A percentile compares a stretch with the other conserved stretches of the same genome.
Evolutionary conservation across 1,284 basidiomycete genomes (phyloP).

Genomic region (Trichosporon faecale): DNA sequence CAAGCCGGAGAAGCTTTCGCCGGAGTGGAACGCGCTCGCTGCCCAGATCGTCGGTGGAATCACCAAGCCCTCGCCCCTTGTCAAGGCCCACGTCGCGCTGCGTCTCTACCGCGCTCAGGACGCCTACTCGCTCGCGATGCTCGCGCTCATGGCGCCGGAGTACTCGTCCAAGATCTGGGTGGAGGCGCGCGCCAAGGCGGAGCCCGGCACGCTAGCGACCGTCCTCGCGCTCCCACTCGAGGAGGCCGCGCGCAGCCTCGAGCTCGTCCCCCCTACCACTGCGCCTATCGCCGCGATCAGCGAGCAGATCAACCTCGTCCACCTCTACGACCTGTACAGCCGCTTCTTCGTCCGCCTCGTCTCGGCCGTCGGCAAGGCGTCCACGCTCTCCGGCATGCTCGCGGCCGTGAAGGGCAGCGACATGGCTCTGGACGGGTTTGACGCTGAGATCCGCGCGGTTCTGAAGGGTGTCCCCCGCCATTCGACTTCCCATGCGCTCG

Average conservation of each 20-base stretch:
- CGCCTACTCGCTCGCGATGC: slow-evolving; percentile 41
- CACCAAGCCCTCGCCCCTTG: slow-evolving; percentile 19
- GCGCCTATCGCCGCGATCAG: slow-evolving; percentile 46
- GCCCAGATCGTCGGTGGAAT: slow-evolving; percentile 36
- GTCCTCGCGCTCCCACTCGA: slow-evolving; percentile 42
- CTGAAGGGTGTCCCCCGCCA: slow-evolving; percentile 40
- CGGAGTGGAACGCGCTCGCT: slow-evolving; percentile 32
- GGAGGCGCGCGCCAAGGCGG: slow-evolving; percentile 32
- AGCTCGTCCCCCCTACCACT: slow-evolving; percentile 33
- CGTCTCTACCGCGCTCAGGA: slow-evolving; percentile 32
- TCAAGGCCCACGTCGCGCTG: slow-evolving; percentile 32
- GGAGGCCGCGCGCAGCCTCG: slow-evolving; percentile 39
- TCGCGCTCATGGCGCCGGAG: slow-evolving; percentile 39
- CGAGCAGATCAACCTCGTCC: slow-evolving; percentile 48
- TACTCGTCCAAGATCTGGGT: slow-evolving; percentile 37
- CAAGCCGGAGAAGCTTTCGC: slow-evolving; percentile 11
- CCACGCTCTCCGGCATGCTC: slow-evolving; percentile 33
- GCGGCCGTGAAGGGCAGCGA: slow-evolving; percentile 31
- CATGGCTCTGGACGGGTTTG: slow-evolving; percentile 33
- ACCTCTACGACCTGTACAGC: slow-evolving; percentile 48
- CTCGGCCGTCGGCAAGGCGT: slow-evolving; percentile 29
- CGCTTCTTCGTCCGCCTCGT: slow-evolving; percentile 48
- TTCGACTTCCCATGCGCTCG: slow-evolving; percentile 44
- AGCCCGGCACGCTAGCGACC: slow-evolving; percentile 31
- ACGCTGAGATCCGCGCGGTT: slow-evolving; percentile 42